These are phyloP conservation scores for Tetrastigma voinierianum DNA, from an alignment of 164 flowering plant species.

Conservation along the genomic window DNA sequence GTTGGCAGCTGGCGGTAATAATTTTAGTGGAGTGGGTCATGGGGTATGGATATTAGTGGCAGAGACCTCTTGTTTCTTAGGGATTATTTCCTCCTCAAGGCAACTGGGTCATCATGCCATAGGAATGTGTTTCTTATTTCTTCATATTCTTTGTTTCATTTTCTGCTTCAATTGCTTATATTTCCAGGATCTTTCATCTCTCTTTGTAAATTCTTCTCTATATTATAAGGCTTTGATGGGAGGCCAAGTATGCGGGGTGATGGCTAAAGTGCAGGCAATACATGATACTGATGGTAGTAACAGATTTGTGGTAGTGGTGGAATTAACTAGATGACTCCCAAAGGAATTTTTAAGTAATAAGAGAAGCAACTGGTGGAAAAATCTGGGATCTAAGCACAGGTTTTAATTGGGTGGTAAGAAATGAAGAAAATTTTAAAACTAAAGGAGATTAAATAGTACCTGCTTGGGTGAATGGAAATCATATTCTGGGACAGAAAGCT, in stretches of 20 bases:
- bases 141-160: no score
- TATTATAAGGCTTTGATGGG: not conserved
- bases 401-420: no score
- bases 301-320: not conserved
- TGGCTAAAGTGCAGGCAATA: not conserved
- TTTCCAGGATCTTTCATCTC: no score
- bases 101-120: no score
- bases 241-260: not conserved
- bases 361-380: not conserved
- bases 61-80: no score
- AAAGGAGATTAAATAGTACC: constrained; percentile 17
- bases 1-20: no score
- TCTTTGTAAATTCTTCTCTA: no score
- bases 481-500: constrained; percentile 87
- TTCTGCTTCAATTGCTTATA: no score
- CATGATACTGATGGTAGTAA: not conserved
- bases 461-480: constrained; percentile 87
- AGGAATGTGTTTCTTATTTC: no score
- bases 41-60: no score
- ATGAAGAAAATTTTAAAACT: not conserved
- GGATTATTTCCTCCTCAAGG: no score
- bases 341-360: not conserved
- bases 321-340: not conserved
- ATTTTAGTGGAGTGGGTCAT: no score
- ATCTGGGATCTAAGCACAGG: not conserved